Conservation (phyloP, 768 basidiomycete genomes). For the Exidia glandulosa region DNA sequence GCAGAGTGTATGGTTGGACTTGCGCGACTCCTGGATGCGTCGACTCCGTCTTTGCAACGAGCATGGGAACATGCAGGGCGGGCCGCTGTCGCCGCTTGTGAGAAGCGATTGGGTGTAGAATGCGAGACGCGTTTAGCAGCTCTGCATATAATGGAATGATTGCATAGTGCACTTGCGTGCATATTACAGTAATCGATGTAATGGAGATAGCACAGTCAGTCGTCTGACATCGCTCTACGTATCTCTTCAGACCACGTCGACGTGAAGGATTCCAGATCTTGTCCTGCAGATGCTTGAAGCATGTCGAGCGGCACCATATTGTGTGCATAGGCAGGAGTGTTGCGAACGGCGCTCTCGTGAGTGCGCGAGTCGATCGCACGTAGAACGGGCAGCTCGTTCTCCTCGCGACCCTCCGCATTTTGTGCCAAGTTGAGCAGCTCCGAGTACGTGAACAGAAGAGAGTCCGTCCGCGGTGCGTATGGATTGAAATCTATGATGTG, state of each 20-base stretch:
- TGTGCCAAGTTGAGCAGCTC: constrained; percentile 42
- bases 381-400: constrained; percentile 26
- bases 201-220: too few relatives aligned
- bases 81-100: too few relatives aligned
- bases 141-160: too few relatives aligned
- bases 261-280: constrained; percentile 17
- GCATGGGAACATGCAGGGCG: too few relatives aligned
- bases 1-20: neutral
- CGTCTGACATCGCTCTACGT: neutral
- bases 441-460: constrained; percentile 75
- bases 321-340: constrained; percentile 66
- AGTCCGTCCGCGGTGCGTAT: constrained; percentile 75
- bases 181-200: too few relatives aligned
- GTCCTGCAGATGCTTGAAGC: constrained; percentile 64
- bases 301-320: constrained; percentile 92
- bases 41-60: too few relatives aligned
- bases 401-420: too few relatives aligned
- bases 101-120: too few relatives aligned
- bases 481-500: constrained; percentile 91
- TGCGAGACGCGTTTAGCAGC: too few relatives aligned
- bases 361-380: constrained; percentile 62
- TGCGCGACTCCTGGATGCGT: too few relatives aligned
- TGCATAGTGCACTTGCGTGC: too few relatives aligned
- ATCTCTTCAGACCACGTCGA: neutral
- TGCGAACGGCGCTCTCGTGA: constrained; percentile 57